phyloP scores from a whole-genome alignment of 352 stramenopile genomes.

The Plasmopara muralis region DNA sequence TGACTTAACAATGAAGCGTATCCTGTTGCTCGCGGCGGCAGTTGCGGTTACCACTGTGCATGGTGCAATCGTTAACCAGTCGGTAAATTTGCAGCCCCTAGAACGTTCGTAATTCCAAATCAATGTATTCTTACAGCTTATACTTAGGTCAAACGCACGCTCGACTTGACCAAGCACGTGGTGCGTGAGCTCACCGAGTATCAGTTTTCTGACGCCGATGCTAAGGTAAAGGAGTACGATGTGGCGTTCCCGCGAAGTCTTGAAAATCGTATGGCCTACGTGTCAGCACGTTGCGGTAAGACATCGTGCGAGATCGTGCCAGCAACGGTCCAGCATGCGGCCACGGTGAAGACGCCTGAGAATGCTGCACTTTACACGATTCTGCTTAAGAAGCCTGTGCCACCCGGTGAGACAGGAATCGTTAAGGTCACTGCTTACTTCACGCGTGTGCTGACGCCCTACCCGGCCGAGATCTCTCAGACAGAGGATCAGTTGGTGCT shows the following conservation, averaged over 20 bases:
- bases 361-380: conserved; percentile 62
- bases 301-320: conserved; percentile 57
- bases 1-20: conserved; percentile 21
- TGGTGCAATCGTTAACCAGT: conserved; percentile 65
- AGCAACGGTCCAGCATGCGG: conserved; percentile 24
- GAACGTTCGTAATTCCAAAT: neutral
- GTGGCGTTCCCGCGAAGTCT: conserved; percentile 56
- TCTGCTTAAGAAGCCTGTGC: conserved; percentile 55
- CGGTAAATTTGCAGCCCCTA: conserved; percentile 24
- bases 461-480: conserved; percentile 71
- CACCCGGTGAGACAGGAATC: conserved; percentile 36
- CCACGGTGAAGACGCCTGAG: conserved; percentile 14
- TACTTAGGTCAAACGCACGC: conserved; percentile 57
- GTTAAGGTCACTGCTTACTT: conserved; percentile 79
- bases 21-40: conserved; percentile 29
- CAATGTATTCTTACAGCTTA: neutral
- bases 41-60: conserved; percentile 28
- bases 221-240: conserved; percentile 49
- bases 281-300: conserved; percentile 73
- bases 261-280: conserved; percentile 43
- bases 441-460: conserved; percentile 71
- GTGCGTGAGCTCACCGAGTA: conserved; percentile 72
- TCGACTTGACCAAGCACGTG: conserved; percentile 80
- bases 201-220: conserved; percentile 57
- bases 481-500: conserved; percentile 81